These are phyloP conservation scores for Termitomyces sp. DNA, from an alignment of 768 basidiomycete species.

Conservation along the genomic window DNA sequence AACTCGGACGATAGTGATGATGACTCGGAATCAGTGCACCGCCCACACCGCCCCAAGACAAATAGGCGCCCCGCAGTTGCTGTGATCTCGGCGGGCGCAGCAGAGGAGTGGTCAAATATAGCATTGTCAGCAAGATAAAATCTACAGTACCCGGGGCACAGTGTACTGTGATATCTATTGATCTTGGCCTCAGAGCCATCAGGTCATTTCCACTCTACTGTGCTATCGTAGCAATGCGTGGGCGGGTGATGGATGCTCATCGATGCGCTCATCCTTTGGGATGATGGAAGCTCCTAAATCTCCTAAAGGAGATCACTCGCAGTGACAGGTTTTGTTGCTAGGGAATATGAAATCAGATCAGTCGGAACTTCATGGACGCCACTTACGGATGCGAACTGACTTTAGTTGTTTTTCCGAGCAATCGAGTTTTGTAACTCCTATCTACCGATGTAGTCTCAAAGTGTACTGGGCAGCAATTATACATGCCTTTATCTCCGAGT, in stretches of 20 bases:
- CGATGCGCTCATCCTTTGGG: neutral
- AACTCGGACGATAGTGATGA: constrained; percentile 1
- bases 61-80: too few relatives aligned
- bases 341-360: neutral
- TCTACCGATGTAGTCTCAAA: too few relatives aligned
- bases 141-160: neutral
- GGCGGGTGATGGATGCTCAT: neutral
- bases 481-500: too few relatives aligned
- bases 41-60: neutral
- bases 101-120: neutral
- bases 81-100: too few relatives aligned
- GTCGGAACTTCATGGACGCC: neutral
- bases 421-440: too few relatives aligned
- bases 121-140: neutral
- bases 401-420: neutral
- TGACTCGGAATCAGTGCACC: neutral
- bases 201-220: too few relatives aligned
- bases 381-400: neutral
- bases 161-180: neutral
- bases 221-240: neutral
- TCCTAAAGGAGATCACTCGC: too few relatives aligned
- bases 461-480: too few relatives aligned
- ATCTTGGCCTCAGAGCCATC: neutral
- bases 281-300: too few relatives aligned
- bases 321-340: too few relatives aligned